Evolutionary conservation across 2,329 filamentous ascomycete genomes (phyloP).

Genomic region (Hyphodiscus sp.): DNA sequence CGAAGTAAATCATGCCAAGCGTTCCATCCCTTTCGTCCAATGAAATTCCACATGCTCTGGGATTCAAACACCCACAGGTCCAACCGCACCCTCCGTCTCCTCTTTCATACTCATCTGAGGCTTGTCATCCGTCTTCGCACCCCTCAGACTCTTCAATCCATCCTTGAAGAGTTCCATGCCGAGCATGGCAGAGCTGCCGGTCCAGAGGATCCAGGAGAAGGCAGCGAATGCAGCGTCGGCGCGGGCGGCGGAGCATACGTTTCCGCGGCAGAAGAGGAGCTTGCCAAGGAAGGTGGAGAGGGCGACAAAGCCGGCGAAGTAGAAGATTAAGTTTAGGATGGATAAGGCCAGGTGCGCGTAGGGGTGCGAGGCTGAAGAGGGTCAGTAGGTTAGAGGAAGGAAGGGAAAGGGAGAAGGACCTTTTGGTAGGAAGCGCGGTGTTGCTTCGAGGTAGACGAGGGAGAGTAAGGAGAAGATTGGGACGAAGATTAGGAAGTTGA

Average conservation of each 20-base stretch:
- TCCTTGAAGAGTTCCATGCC: conserved; percentile 42
- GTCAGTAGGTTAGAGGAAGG: neutral
- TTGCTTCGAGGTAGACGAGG: conserved; percentile 45
- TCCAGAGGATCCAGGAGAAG: conserved; percentile 48
- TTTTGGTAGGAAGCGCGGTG: conserved; percentile 35
- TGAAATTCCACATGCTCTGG: neutral
- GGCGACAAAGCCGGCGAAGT: conserved; percentile 54
- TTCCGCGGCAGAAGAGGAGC: conserved; percentile 50
- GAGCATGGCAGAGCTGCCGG: conserved; percentile 39
- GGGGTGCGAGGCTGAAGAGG: conserved; percentile 38
- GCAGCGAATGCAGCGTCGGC: conserved; percentile 49
- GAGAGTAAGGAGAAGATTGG: conserved; percentile 49
- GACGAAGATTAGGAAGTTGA: conserved; percentile 52
- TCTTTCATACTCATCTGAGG: conserved; percentile 25
- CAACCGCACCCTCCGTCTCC: neutral
- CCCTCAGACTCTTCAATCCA: conserved; percentile 27
- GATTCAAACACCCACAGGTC: neutral
- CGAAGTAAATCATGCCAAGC: neutral
- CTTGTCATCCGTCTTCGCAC: conserved; percentile 23
- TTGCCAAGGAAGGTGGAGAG: conserved; percentile 49
- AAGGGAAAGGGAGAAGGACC: conserved; percentile 10
- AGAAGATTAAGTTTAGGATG: conserved; percentile 46
- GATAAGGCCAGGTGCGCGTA: conserved; percentile 45
- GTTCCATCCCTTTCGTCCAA: neutral
- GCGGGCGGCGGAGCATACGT: conserved; percentile 49